These are phyloP conservation scores for Sclerotinia borealis DNA, from an alignment of 2,329 filamentous ascomycete species.

Conservation along the genomic window DNA sequence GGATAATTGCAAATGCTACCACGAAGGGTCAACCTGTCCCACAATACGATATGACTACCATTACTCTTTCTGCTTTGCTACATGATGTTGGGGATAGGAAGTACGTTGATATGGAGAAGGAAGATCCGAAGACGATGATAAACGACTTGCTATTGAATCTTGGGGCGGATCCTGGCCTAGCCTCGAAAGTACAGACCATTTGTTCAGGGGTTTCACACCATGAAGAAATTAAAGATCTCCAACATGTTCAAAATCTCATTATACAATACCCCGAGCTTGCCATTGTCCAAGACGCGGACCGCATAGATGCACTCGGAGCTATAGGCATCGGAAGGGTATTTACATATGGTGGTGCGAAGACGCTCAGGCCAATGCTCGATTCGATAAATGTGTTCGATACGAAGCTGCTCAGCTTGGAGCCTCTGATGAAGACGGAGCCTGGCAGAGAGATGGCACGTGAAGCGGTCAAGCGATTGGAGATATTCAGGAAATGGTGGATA, in stretches of 20 bases:
- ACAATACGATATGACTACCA: conserved; percentile 46
- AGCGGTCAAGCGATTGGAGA: conserved; percentile 43
- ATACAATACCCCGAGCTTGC: conserved; percentile 63
- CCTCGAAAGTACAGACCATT: conserved; percentile 62
- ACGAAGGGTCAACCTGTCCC: conserved; percentile 31
- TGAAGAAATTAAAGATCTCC: conserved; percentile 61
- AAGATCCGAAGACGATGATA: conserved; percentile 51
- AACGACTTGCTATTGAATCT: conserved; percentile 47
- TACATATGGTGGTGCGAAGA: conserved; percentile 64
- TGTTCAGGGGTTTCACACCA: conserved; percentile 74
- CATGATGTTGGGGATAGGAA: conserved; percentile 84
- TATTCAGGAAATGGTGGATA: conserved; percentile 50
- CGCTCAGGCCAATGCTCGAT: conserved; percentile 48
- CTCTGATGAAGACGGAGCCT: conserved; percentile 55
- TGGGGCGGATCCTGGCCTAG: conserved; percentile 53
- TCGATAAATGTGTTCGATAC: conserved; percentile 68
- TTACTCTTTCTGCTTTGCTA: conserved; percentile 66
- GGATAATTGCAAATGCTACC: conserved; percentile 32
- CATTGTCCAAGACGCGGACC: conserved; percentile 86
- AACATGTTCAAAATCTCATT: conserved; percentile 55
- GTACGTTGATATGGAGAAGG: conserved; percentile 47
- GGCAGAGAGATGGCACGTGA: conserved; percentile 46
- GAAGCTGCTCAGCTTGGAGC: conserved; percentile 55
- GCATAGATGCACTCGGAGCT: conserved; percentile 84
- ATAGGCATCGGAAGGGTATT: conserved; percentile 76